These are phyloP conservation scores for Fusarium pilosicola DNA, from an alignment of 2,329 filamentous ascomycete species.

Conservation along the genomic window DNA sequence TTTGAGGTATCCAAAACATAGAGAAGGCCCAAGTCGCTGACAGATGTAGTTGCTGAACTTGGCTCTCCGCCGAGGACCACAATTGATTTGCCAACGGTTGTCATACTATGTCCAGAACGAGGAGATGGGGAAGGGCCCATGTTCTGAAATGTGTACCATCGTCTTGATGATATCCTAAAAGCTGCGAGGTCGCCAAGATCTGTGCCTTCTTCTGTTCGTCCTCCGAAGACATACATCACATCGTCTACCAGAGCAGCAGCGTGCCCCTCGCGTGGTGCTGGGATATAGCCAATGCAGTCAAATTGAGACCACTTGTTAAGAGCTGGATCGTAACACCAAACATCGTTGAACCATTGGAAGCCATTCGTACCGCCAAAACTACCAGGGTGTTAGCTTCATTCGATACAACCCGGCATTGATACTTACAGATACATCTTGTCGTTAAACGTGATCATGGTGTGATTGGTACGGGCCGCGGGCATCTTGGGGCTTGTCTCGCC, in stretches of 20 bases:
- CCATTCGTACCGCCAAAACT: slow-evolving; percentile 99
- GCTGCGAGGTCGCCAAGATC: slow-evolving; percentile 95
- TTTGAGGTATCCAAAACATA: slow-evolving; percentile 96
- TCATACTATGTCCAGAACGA: slow-evolving; percentile 97
- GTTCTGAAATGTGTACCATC: slow-evolving; percentile 99
- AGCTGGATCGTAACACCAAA: slow-evolving; percentile 93
- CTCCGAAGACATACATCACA: slow-evolving; percentile 99
- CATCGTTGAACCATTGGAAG: slow-evolving; percentile 97
- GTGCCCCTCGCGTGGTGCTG: slow-evolving; percentile 91
- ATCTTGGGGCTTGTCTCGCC: slow-evolving; percentile 66
- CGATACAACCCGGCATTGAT: neutral
- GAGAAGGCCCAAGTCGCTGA: slow-evolving; percentile 85
- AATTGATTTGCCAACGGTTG: slow-evolving; percentile 89
- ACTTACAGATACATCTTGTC: slow-evolving; percentile 93
- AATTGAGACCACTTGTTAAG: slow-evolving; percentile 86
- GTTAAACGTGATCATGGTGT: slow-evolving; percentile 89
- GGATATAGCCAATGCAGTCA: slow-evolving; percentile 98
- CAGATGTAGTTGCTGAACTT: slow-evolving; percentile 82
- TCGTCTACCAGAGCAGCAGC: slow-evolving; percentile 93
- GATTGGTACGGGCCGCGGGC: slow-evolving; percentile 92
- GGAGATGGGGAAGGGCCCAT: slow-evolving; percentile 97
- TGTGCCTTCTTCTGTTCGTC: slow-evolving; percentile 89
- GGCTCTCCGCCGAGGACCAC: slow-evolving; percentile 94
- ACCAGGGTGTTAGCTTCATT: slow-evolving; percentile 18
- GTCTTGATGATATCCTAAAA: slow-evolving; percentile 75